A percentile compares a stretch with the other conserved stretches of the same genome.
These are phyloP conservation scores for Galerina marginata DNA, from an alignment of 768 basidiomycete species.

Conservation along the genomic window DNA sequence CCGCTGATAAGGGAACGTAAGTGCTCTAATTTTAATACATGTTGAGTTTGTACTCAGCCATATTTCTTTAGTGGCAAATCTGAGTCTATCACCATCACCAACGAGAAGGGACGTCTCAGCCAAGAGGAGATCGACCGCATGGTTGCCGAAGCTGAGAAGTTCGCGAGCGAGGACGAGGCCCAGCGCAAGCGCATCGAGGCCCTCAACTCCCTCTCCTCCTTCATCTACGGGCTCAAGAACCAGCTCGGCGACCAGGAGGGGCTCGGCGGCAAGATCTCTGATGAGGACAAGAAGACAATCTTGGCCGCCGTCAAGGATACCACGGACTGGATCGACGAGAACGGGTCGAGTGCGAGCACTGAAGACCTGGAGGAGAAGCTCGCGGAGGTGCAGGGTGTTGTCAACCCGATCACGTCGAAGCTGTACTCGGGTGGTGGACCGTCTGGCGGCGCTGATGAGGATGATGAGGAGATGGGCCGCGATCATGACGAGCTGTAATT, in stretches of 20 bases:
- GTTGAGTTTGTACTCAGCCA: not conserved
- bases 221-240: slow-evolving; percentile 85
- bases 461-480: slow-evolving; percentile 45
- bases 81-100: slow-evolving; percentile 91
- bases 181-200: slow-evolving; percentile 85
- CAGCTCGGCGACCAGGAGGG: slow-evolving; percentile 89
- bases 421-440: slow-evolving; percentile 58
- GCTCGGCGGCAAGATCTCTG: slow-evolving; percentile 85
- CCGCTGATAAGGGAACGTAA: slow-evolving; percentile 93
- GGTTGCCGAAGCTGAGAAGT: slow-evolving; percentile 94
- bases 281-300: slow-evolving; percentile 85
- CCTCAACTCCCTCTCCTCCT: slow-evolving; percentile 81
- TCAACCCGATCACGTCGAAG: slow-evolving; percentile 88
- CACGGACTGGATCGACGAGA: slow-evolving; percentile 90
- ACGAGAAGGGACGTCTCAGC: slow-evolving; percentile 91
- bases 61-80: slow-evolving; percentile 70
- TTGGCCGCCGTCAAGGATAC: slow-evolving; percentile 84
- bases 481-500: slow-evolving; percentile 56
- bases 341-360: slow-evolving; percentile 73
- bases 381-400: slow-evolving; percentile 73
- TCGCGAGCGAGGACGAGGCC: slow-evolving; percentile 78
- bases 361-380: slow-evolving; percentile 95
- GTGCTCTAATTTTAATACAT: slow-evolving; percentile 26
- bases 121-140: slow-evolving; percentile 95
- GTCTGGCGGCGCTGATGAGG: slow-evolving; percentile 36